These are phyloP conservation scores for Orychophragmus violaceus DNA, from an alignment of 345 rosid species.

Conservation along the genomic window DNA sequence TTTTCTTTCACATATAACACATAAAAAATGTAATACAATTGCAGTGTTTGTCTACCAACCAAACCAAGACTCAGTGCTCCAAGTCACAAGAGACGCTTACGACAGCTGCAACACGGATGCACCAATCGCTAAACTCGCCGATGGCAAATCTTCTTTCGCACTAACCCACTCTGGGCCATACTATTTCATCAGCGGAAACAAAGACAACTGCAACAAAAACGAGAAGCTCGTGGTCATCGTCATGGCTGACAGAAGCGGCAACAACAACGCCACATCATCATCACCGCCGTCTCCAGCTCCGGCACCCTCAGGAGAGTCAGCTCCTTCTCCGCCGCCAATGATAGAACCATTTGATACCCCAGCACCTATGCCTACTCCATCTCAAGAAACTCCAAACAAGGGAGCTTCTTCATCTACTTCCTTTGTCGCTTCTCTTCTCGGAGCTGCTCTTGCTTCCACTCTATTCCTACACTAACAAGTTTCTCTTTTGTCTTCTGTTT, in stretches of 20 bases:
- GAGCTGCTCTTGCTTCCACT: constrained; percentile 40
- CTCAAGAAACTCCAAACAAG: constrained; percentile 22
- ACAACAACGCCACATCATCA: constrained; percentile 20
- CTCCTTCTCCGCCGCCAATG: constrained; percentile 57
- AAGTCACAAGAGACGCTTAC: constrained; percentile 54
- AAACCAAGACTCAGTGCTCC: constrained; percentile 62
- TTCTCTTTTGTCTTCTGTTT: constrained; percentile 2
- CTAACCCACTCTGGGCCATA: constrained; percentile 52
- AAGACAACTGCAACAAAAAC: constrained; percentile 56
- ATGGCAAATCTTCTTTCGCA: constrained; percentile 54
- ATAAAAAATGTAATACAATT: not conserved
- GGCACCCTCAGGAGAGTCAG: constrained; percentile 42
- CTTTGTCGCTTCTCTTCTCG: constrained; percentile 42
- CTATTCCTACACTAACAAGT: constrained; percentile 34
- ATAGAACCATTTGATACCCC: constrained; percentile 41
- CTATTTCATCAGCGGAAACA: constrained; percentile 78
- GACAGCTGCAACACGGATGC: constrained; percentile 45
- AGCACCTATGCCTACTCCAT: constrained; percentile 45
- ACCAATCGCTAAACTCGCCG: constrained; percentile 32
- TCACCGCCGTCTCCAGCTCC: constrained; percentile 44
- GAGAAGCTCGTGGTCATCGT: constrained; percentile 59
- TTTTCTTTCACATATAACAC: not conserved
- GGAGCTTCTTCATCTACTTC: constrained; percentile 36
- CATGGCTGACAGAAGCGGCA: constrained; percentile 58
- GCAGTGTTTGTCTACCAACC: constrained; percentile 61